Conservation (phyloP, 305 asterid genomes). For the Petunia hybrid region DNA sequence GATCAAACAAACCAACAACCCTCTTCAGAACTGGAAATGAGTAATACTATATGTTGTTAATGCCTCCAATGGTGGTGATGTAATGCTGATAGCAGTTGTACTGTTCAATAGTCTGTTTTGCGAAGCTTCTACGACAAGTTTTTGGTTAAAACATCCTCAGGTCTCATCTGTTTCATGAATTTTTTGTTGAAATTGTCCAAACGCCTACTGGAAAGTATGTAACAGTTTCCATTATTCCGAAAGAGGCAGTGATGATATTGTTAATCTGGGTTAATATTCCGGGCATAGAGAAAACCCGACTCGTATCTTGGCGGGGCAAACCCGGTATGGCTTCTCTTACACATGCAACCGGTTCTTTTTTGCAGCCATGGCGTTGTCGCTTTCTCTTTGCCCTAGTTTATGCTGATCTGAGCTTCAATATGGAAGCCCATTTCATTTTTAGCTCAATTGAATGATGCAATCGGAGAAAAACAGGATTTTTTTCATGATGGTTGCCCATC, state of each 20-base stretch:
- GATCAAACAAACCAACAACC: too few relatives aligned
- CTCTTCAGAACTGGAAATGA: too few relatives aligned
- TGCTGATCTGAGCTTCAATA: conserved; percentile 53
- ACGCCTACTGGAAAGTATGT: too few relatives aligned
- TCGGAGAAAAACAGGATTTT: not conserved
- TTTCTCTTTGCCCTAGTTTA: conserved; percentile 36
- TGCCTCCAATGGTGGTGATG: too few relatives aligned
- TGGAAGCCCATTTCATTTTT: not conserved
- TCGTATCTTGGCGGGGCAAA: conserved; percentile 57
- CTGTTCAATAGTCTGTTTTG: too few relatives aligned
- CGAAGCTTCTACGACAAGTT: too few relatives aligned
- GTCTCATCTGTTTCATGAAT: too few relatives aligned
- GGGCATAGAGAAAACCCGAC: conserved; percentile 33
- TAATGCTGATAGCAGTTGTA: too few relatives aligned
- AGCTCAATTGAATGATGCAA: not conserved
- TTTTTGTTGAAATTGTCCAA: too few relatives aligned
- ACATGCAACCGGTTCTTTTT: conserved; percentile 40
- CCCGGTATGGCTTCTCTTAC: not conserved
- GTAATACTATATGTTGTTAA: too few relatives aligned
- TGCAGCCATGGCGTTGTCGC: conserved; percentile 53
- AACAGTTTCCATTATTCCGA: too few relatives aligned
- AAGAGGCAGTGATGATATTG: not conserved
- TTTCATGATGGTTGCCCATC: conserved; percentile 4
- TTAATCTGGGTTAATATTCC: conserved; percentile 4
- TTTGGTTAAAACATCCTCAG: too few relatives aligned